phyloP scores from a whole-genome alignment of 228 moss, liverwort and hornwort species.

The Sphagnum fallax region DNA sequence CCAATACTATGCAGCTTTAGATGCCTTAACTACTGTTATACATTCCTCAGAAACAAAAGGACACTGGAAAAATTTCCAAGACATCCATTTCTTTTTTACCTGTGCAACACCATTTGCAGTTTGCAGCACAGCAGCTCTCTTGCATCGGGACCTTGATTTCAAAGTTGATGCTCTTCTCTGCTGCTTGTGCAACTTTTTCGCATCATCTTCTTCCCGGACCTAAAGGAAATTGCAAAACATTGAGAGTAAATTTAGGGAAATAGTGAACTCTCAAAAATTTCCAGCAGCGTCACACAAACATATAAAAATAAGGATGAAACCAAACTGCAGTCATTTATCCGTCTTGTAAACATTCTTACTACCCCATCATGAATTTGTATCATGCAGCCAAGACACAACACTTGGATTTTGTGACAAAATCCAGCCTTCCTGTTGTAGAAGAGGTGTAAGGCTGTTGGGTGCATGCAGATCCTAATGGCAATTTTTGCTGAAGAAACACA shows the following conservation, averaged over 20 bases:
- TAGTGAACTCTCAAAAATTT: no score
- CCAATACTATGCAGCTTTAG: no score
- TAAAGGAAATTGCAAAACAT: conserved; percentile 10
- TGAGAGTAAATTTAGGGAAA: no score
- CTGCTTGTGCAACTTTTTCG: conserved; percentile 48
- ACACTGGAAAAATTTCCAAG: no score
- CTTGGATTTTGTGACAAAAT: neutral
- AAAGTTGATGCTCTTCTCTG: conserved; percentile 28
- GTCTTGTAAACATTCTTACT: no score
- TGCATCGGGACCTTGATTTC: neutral
- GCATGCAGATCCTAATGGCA: neutral
- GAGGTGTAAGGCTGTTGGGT: neutral
- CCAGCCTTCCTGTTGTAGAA: neutral
- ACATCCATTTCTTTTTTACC: neutral
- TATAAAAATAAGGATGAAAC: no score
- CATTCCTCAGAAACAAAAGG: no score
- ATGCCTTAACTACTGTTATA: no score
- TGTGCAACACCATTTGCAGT: neutral
- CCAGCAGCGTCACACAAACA: no score
- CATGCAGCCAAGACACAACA: no score
- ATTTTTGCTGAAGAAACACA: neutral
- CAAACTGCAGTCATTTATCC: no score
- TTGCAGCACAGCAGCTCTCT: neutral
- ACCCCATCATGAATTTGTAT: no score
- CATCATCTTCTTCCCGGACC: conserved; percentile 93